Evolutionary conservation across 306 rosid genomes (phyloP).

Genomic region (Castanospermum australe): DNA sequence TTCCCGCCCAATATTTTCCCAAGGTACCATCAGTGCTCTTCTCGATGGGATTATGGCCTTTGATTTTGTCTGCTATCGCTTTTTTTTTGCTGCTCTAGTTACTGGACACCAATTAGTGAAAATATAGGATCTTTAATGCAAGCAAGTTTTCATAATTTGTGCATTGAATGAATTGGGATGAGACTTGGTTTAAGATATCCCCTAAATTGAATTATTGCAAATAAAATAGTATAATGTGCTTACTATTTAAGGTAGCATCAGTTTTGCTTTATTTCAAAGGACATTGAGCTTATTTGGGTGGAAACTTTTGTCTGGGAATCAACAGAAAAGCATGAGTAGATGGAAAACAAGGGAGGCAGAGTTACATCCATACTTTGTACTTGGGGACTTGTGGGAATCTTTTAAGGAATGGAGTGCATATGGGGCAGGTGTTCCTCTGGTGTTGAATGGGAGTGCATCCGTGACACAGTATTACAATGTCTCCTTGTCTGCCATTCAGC

Average conservation of each 20-base stretch:
- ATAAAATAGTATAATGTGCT: neutral
- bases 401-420: constrained; percentile 91
- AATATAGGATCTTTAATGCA: constrained; percentile 11
- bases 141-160: neutral
- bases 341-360: constrained; percentile 57
- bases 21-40: constrained; percentile 42
- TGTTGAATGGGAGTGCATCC: constrained; percentile 76
- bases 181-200: neutral
- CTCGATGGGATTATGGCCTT: neutral
- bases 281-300: constrained; percentile 10
- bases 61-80: neutral
- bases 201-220: constrained; percentile 14
- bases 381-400: constrained; percentile 87
- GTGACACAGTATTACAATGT: constrained; percentile 87
- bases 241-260: neutral
- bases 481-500: constrained; percentile 87
- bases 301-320: constrained; percentile 17
- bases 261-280: constrained; percentile 1
- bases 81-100: neutral
- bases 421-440: constrained; percentile 81
- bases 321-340: constrained; percentile 55
- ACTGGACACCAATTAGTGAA: neutral
- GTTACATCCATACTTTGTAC: constrained; percentile 73
- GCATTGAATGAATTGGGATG: neutral
- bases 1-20: constrained; percentile 56